Percentiles rank a stretch among this genome's conserved stretches.
These are phyloP conservation scores for Fraxinus anomala DNA, from an alignment of 257 asterid genomes.

Conservation along the genomic window DNA sequence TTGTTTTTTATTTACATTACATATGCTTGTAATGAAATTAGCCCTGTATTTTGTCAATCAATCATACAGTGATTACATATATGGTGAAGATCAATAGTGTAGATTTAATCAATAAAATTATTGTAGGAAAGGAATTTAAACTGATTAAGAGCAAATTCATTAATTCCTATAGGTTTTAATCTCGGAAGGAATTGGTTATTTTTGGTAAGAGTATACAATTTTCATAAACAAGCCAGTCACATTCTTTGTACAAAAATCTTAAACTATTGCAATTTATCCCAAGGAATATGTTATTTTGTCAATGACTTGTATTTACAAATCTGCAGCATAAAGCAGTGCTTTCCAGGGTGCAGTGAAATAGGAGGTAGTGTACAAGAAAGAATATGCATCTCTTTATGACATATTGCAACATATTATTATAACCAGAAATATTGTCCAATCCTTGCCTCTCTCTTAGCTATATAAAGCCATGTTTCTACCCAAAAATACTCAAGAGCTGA, in stretches of 20 bases:
- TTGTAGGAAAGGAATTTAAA: neutral
- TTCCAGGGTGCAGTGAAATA: slow-evolving; percentile 23
- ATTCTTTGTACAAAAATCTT: too few relatives aligned
- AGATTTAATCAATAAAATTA: neutral
- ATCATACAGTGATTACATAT: too few relatives aligned
- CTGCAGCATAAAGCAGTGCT: too few relatives aligned
- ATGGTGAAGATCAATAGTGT: too few relatives aligned
- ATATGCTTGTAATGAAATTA: neutral
- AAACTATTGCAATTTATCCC: too few relatives aligned
- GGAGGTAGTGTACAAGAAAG: slow-evolving; percentile 26
- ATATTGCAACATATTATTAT: slow-evolving; percentile 18
- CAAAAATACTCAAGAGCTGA: slow-evolving; percentile 16
- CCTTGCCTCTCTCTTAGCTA: slow-evolving; percentile 39
- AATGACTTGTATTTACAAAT: too few relatives aligned
- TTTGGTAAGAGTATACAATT: too few relatives aligned
- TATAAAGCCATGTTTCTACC: slow-evolving; percentile 37
- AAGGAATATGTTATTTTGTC: too few relatives aligned
- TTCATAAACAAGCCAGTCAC: too few relatives aligned
- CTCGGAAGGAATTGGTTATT: too few relatives aligned
- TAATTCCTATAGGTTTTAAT: neutral
- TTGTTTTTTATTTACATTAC: neutral
- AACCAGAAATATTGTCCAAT: slow-evolving; percentile 17
- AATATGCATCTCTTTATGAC: slow-evolving; percentile 25
- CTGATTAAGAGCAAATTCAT: neutral
- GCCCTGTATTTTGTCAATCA: neutral